Conservation (phyloP, 2,329 filamentous ascomycete genomes). For the Ophiostoma perfectum region DNA sequence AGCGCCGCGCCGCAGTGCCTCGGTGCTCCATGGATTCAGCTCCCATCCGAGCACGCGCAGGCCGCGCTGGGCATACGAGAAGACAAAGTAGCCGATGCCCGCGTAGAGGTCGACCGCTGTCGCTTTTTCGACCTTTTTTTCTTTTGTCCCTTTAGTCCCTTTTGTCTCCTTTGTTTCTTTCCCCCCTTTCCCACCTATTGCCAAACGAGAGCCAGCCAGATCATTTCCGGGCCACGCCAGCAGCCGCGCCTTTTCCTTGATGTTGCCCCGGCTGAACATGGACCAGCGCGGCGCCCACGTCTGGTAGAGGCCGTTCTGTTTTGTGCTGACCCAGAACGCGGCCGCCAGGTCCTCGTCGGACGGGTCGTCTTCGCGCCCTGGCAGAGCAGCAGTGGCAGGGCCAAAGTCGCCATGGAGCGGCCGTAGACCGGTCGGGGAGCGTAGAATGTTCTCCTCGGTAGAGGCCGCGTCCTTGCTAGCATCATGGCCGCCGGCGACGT, state of each 20-base stretch:
- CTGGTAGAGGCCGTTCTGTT: constrained; percentile 75
- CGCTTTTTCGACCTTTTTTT: too few species aligned
- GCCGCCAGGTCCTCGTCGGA: constrained; percentile 51
- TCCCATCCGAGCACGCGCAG: constrained; percentile 81
- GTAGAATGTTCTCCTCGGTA: constrained; percentile 42
- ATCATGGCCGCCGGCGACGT: constrained; percentile 25
- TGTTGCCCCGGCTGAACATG: constrained; percentile 90
- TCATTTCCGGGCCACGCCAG: constrained; percentile 45
- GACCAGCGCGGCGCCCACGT: constrained; percentile 85
- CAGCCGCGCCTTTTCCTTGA: constrained; percentile 79
- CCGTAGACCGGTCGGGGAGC: constrained; percentile 64
- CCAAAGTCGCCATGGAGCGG: constrained; percentile 74
- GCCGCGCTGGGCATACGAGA: constrained; percentile 70
- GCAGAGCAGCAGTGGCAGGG: constrained; percentile 34
- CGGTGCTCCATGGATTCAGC: constrained; percentile 80
- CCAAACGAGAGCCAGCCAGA: too few species aligned
- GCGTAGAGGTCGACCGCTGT: constrained; percentile 77
- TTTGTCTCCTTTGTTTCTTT: too few species aligned
- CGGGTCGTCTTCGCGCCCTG: constrained; percentile 26
- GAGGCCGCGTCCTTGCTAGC: constrained; percentile 47
- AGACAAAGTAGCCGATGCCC: constrained; percentile 90
- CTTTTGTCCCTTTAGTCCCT: too few species aligned
- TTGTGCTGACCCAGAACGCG: constrained; percentile 74
- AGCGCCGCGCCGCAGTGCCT: constrained; percentile 74
- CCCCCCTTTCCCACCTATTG: too few species aligned